Base-by-base conservation (phyloP, 495 filamentous ascomycete genomes). In the Lasiosphaeria ovina region DNA sequence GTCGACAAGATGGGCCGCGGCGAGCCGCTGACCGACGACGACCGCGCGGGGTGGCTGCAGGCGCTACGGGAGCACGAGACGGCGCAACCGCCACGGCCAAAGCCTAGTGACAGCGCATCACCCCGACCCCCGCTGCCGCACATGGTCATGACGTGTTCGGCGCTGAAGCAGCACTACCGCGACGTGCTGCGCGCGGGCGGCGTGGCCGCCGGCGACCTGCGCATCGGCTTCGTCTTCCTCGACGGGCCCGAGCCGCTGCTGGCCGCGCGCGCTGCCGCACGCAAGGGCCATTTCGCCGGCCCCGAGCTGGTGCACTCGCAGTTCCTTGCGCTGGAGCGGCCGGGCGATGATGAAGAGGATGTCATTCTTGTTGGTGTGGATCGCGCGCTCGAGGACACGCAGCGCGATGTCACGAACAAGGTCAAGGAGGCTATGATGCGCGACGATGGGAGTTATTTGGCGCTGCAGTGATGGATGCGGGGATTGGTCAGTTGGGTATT, bases 31-130 rank as follows among this genome's bases (percentile, higher is more conserved):
- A 68, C 58, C 4, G 68, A 70, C 54, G 24, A 34, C 6, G 69
- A 72, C 58, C 62, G 69, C 50, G 56, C 50, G 3, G 69, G 66
- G 32, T 72, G 69, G 69, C 66, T 72, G 0, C 52, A 62, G 31
- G 62, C 60, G 10, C 62, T 72, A 7, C 47, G 51, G 24, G 55
- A 62, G 34, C 61, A 66, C 53, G 65, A 66, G 45, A 57, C 55
- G 6, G 55, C 47, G 40, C 17, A 49, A 3, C 62, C 65, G 0
- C 24, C 60, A 0, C 45, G 24, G 24, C 24, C 24, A 24, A 24
- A 24, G 2, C 24, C 24, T 2, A 24, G 2, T 2, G 24, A 24
- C 24, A 24, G 16, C n/a, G 34, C 33, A 2, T 42, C 60, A 2
- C 44, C 44, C 3, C 16, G 2, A 4, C 16, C 44, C 44, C 12